Base-by-base conservation (phyloP, 495 filamentous ascomycete genomes). In the Hamigera avellanea region DNA sequence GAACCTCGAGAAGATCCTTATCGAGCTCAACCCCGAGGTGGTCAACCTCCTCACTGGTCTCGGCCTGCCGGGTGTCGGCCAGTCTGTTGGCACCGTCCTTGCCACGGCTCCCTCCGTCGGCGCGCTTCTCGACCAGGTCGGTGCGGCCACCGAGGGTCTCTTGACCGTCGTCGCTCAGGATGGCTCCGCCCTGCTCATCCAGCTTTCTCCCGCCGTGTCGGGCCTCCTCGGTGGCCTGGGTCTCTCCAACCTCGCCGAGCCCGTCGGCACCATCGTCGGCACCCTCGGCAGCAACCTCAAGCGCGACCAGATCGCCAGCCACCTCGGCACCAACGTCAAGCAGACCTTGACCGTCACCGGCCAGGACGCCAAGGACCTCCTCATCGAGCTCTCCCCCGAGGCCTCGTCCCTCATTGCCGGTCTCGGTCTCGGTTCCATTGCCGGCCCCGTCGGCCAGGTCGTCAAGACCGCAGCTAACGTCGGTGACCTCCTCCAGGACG, bases 21-120 rank as follows among this genome's bases (percentile, higher is more conserved):
- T 41, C 33, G 15, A 36, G 26, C 39, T 41, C 33, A 32, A 21
- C 4, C 39, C 39, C 12, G 39, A 41, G n/a, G 39, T 41, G n/a
- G 32, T 32, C 17, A 5, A 12, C 9, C 39, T 41, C 33, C 26
- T 36, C 13, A 13, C 14, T 16, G 23, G 39, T 26, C 32, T 41
- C 15, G 33, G 39, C 10, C 39, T 41, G 12, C 6, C 32, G 14
- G 29, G 32, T 17, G 25, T 36, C 17, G 39, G 25, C 5, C 25
- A 3, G 5, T 30, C 39, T 13, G 32, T 41, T 16, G 39, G 39
- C 26, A 26, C 32, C 6, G 32, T 41, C 19, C 16, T 41, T 16
- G 18, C 13, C 8, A 36, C 39, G 36, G 39, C 39, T 16, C 13
- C 25, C 18, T 32, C 13, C 26, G 39, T 41, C 23, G 39, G 39